A percentile compares a stretch with the other conserved stretches of the same genome.
Evolutionary conservation across 176 grass and related monocot genomes (phyloP).

Genomic region (Musa schizocarpa): DNA sequence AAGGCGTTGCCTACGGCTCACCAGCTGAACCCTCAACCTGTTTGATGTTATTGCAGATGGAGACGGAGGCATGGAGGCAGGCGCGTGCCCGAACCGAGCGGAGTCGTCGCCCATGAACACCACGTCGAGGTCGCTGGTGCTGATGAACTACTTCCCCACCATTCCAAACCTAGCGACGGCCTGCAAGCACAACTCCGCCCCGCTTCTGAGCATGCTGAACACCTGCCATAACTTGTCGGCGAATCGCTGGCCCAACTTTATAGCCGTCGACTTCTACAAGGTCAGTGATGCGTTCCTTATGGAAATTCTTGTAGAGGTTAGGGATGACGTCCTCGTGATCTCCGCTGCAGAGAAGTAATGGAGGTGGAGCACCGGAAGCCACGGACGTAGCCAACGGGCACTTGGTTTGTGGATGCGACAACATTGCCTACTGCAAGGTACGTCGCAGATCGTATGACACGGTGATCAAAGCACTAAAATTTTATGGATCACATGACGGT

Average conservation of each 20-base stretch:
- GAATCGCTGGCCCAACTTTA: conserved; percentile 66
- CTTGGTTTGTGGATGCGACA: conserved; percentile 58
- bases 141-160: conserved; percentile 76
- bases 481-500: background rate
- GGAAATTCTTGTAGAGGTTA: background rate
- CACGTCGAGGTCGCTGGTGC: conserved; percentile 81
- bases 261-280: conserved; percentile 90
- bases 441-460: background rate
- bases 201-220: conserved; percentile 49
- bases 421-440: conserved; percentile 51
- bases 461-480: background rate
- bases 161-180: conserved; percentile 41
- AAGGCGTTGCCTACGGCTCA: background rate
- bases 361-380: conserved; percentile 53
- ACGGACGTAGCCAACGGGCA: conserved; percentile 62
- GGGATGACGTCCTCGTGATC: background rate
- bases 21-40: background rate
- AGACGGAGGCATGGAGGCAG: conserved; percentile 52
- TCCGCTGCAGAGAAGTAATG: conserved; percentile 55
- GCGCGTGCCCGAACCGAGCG: conserved; percentile 47
- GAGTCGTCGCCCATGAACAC: conserved; percentile 81
- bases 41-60: conserved; percentile 40
- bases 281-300: conserved; percentile 3
- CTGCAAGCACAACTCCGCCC: conserved; percentile 78
- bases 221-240: conserved; percentile 44